Percentiles rank a stretch among this genome's conserved stretches.
These are phyloP conservation scores for Podospora pseudopauciseta DNA, from an alignment of 495 filamentous ascomycete genomes.

Conservation along the genomic window DNA sequence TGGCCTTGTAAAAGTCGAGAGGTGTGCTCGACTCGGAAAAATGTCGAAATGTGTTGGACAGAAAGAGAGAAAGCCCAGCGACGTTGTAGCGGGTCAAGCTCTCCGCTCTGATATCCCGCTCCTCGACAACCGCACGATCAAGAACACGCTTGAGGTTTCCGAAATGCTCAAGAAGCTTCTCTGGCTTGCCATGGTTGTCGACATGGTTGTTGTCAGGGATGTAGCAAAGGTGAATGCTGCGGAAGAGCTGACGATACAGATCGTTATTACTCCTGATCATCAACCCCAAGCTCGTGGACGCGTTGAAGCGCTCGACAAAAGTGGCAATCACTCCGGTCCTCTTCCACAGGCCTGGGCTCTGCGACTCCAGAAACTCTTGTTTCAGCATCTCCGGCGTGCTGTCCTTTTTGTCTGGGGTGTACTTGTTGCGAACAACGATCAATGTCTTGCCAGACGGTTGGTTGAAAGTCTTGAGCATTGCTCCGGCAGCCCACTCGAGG, in stretches of 20 bases:
- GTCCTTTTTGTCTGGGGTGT: background rate
- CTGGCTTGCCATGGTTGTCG: conserved; percentile 1
- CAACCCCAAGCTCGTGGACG: background rate
- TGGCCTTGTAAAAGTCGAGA: conserved; percentile 8
- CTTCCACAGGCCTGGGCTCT: conserved; percentile 3
- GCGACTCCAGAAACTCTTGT: background rate
- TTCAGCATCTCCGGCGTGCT: background rate
- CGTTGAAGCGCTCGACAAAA: conserved; percentile 3
- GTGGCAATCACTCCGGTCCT: background rate
- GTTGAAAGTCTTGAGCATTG: conserved; percentile 10
- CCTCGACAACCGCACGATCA: background rate
- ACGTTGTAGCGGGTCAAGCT: conserved; percentile 8
- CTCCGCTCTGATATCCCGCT: conserved; percentile 2
- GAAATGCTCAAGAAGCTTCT: conserved; percentile 2
- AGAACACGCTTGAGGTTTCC: background rate
- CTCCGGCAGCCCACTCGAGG: conserved; percentile 12
- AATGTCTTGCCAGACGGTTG: conserved; percentile 12
- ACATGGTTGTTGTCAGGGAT: conserved; percentile 5
- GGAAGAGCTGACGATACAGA: conserved; percentile 7
- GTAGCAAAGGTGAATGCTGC: conserved; percentile 9
- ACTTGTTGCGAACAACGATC: conserved; percentile 9
- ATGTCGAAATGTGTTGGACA: conserved; percentile 5
- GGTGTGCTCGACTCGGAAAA: background rate
- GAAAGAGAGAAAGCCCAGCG: conserved; percentile 1
- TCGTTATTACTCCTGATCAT: conserved; percentile 6